phyloP scores from a whole-genome alignment of 805 yeast genomes.

The Ogataea pignaliae region DNA sequence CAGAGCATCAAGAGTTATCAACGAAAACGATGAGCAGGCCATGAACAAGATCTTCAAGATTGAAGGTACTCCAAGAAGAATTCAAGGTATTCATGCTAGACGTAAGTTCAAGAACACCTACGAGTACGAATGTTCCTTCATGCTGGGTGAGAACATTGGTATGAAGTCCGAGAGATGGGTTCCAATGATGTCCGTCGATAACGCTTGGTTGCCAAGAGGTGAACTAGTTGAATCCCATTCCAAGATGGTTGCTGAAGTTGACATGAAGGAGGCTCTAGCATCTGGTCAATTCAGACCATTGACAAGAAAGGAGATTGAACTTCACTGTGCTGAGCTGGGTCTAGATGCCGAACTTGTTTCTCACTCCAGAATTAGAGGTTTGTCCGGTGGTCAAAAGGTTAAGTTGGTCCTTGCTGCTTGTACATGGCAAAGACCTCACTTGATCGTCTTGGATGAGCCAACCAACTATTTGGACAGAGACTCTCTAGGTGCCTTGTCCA shows the following conservation, averaged over 20 bases:
- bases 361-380: constrained; percentile 99
- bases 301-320: constrained; percentile 99
- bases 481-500: constrained; percentile 98
- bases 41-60: constrained; percentile 99
- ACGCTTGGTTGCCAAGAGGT: constrained; percentile 99
- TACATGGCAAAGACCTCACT: constrained; percentile 99
- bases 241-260: constrained; percentile 99
- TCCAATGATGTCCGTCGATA: constrained; percentile 99
- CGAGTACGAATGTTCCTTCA: constrained; percentile 98
- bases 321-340: constrained; percentile 98
- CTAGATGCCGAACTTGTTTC: constrained; percentile 98
- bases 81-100: constrained; percentile 90
- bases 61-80: constrained; percentile 98
- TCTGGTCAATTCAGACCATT: constrained; percentile 99
- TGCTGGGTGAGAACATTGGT: constrained; percentile 97
- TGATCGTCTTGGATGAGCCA: constrained; percentile 99
- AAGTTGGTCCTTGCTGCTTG: constrained; percentile 99
- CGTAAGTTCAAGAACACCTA: constrained; percentile 99
- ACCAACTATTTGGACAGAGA: constrained; percentile 99
- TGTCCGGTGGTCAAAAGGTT: constrained; percentile 99
- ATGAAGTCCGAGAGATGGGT: constrained; percentile 99
- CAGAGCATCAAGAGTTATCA: constrained; percentile 98
- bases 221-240: constrained; percentile 95
- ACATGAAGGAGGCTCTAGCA: constrained; percentile 99
- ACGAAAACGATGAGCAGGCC: constrained; percentile 93